phyloP scores from a whole-genome alignment of 139 green algal species.

The Tetraselmis striata region DNA sequence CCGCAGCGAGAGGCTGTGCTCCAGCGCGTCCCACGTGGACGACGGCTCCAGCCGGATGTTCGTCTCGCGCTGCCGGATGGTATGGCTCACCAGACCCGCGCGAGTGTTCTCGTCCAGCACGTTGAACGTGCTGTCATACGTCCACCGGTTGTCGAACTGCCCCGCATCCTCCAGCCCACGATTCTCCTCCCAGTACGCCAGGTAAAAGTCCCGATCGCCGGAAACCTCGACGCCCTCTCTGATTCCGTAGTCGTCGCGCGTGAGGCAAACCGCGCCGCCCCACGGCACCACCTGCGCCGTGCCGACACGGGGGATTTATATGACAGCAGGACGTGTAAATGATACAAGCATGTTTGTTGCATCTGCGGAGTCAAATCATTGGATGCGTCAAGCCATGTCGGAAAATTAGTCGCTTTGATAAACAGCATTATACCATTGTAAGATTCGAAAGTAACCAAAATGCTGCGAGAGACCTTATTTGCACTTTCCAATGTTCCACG shows the following conservation, averaged over 20 bases:
- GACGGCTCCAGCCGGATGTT: neutral
- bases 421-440: too few relatives aligned
- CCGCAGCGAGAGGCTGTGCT: neutral
- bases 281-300: neutral
- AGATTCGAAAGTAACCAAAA: too few relatives aligned
- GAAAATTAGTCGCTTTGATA: too few relatives aligned
- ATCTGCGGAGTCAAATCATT: too few relatives aligned
- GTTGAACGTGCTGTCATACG: neutral
- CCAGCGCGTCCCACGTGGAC: neutral
- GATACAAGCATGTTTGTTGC: too few relatives aligned
- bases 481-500: too few relatives aligned
- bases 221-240: neutral
- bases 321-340: too few relatives aligned
- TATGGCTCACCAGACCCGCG: neutral
- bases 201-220: neutral
- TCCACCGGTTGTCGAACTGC: neutral
- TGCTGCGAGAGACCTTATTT: too few relatives aligned
- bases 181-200: neutral
- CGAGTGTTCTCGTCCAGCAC: neutral
- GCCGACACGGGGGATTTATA: too few relatives aligned
- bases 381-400: too few relatives aligned
- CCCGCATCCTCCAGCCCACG: neutral
- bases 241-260: neutral
- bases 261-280: neutral
- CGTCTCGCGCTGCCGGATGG: neutral